Conservation (phyloP, 2,329 filamentous ascomycete species). For the Apiospora aurea region DNA sequence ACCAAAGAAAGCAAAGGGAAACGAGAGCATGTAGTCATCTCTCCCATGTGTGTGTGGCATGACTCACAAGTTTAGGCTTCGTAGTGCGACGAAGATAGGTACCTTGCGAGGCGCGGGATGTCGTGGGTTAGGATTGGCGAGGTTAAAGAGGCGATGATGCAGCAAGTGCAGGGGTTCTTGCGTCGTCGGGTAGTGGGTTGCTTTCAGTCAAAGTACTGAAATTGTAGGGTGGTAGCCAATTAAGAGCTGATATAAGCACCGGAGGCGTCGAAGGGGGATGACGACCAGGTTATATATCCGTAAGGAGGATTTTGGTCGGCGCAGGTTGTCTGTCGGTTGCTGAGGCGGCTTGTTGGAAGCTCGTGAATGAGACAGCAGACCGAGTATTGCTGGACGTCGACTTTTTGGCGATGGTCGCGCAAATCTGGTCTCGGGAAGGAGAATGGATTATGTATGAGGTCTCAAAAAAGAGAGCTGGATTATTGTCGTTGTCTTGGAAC, state of each 20-base stretch:
- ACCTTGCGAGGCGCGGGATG: constrained; percentile 27
- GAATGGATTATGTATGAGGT: constrained; percentile 28
- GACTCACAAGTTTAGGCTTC: constrained; percentile 43
- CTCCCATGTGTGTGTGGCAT: constrained; percentile 38
- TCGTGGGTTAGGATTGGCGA: constrained; percentile 40
- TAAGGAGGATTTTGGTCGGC: constrained; percentile 25
- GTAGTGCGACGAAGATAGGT: constrained; percentile 37
- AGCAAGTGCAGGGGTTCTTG: constrained; percentile 35
- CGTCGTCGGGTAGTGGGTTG: constrained; percentile 38
- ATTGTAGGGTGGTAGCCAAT: constrained; percentile 28
- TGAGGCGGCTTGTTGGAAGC: constrained; percentile 21
- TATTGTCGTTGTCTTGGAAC: constrained; percentile 28
- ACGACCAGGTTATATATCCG: constrained; percentile 41
- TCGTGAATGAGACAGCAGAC: constrained; percentile 27
- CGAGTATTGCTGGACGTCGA: constrained; percentile 24
- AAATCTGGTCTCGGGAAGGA: constrained; percentile 26
- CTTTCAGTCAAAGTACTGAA: constrained; percentile 32
- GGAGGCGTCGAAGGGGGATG: constrained; percentile 37
- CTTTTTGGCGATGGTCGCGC: constrained; percentile 27
- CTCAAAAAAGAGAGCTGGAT: constrained; percentile 24
- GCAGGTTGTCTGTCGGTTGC: constrained; percentile 3
- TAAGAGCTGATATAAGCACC: constrained; percentile 45
- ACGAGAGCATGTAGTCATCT: constrained; percentile 25
- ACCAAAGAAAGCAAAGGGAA: constrained; percentile 26
- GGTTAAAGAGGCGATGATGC: constrained; percentile 37